Evolutionary conservation across 2,329 filamentous ascomycete genomes (phyloP), one percentile per base, ranked within the genome.

Genomic region (Fusarium neocosmosporiellum): DNA sequence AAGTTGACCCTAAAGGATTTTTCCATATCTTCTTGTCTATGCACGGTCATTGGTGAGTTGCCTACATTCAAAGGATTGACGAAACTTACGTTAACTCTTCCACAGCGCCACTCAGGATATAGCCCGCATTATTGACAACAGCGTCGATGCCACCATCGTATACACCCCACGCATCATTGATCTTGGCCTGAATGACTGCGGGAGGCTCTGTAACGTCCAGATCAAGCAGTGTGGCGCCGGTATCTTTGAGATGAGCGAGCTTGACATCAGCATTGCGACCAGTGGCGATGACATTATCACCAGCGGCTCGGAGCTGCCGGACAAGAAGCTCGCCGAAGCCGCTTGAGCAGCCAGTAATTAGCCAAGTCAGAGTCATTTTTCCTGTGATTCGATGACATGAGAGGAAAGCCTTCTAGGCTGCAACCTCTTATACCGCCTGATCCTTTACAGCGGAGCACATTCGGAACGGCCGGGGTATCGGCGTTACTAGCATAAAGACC

Each of bases 341-440:
- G 57, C 81, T 84, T 10, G 83, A 84, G 71, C 82, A 84, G 53
- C 83, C 84, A 1, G 84, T 86, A 41, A 86, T 81, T 18, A 86
- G 43, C 81, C 81, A 84, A 2, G 80, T 82, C 1, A 60, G n/a
- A 27, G 14, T 13, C 69, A 75, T 75, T 10, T 36, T 34, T 37
- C 5, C 34, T n/a, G 24, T 13, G 41, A 46, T 18, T 14, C 22
- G 14, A 46, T 46, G 41, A 8, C 22, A 46, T 13, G 1, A 46
- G 8, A 46, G 41, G 22, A 24, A 10, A 5, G 14, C 9, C 41
- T 46, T 24, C 41, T 14, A 24, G 16, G 22, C 8, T 46, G 5
- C 22, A 16, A 24, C 41, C 24, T 57, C 22, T 37, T 37, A 37
- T 37, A 37, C 29, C 53, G 34, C 14, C 31, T 37, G 20, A 29